Percentiles rank a stretch among this genome's conserved stretches.
Conservation (phyloP, 2,329 filamentous ascomycete genomes). For the Hymenoscyphus fructigenus region DNA sequence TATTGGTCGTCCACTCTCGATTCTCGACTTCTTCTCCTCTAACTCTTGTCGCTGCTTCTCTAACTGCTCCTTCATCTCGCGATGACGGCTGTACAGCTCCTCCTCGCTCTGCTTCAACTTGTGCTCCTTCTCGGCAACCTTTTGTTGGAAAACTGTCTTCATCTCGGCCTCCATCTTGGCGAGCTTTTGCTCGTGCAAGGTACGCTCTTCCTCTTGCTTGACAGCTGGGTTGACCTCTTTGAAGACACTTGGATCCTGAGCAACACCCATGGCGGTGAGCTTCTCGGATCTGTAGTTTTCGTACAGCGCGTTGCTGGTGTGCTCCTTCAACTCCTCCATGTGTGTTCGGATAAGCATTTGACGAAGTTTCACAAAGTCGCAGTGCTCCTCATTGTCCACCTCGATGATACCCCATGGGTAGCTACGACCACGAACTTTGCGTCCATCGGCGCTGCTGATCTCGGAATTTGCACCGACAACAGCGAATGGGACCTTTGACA, state of each 20-base stretch:
- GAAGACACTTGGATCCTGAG: slow-evolving; percentile 98
- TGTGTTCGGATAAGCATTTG: slow-evolving; percentile 99
- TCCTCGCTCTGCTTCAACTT: slow-evolving; percentile 99
- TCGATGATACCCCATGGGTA: slow-evolving; percentile 99
- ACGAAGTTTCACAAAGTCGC: slow-evolving; percentile 98
- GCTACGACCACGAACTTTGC: slow-evolving; percentile 90
- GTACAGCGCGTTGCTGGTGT: slow-evolving; percentile 98
- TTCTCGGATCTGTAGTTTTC: slow-evolving; percentile 99
- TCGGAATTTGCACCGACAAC: slow-evolving; percentile 97
- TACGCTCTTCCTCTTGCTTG: slow-evolving; percentile 99
- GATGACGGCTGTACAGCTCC: slow-evolving; percentile 94
- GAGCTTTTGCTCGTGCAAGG: slow-evolving; percentile 98
- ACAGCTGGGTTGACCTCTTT: slow-evolving; percentile 99
- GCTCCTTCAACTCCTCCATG: slow-evolving; percentile 99
- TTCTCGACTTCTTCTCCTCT: slow-evolving; percentile 95
- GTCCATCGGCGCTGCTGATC: slow-evolving; percentile 85
- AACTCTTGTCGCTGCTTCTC: slow-evolving; percentile 92
- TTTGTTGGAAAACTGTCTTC: slow-evolving; percentile 99
- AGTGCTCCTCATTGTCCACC: slow-evolving; percentile 99
- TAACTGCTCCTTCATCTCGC: slow-evolving; percentile 99
- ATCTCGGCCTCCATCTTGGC: slow-evolving; percentile 99
- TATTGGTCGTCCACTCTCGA: slow-evolving; percentile 93
- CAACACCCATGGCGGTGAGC: slow-evolving; percentile 96
- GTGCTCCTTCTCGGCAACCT: slow-evolving; percentile 99
- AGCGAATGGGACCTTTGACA: slow-evolving; percentile 99